Evolutionary conservation across 345 rosid genomes (phyloP).

Genomic region (Camelina sativa): DNA sequence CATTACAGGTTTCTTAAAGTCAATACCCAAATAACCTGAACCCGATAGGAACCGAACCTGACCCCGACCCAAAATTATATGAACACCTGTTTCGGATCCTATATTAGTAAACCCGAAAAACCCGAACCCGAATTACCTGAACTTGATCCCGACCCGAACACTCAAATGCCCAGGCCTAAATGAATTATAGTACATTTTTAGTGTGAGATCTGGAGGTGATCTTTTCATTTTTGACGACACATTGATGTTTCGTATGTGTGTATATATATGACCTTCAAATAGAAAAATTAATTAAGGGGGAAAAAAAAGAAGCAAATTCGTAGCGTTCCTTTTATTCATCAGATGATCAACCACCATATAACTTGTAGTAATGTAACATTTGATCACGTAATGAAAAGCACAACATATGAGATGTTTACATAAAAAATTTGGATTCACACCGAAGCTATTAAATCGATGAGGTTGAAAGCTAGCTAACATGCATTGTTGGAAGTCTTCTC

Average conservation of each 20-base stretch:
- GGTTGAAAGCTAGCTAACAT: conserved; percentile 25
- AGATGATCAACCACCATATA: conserved; percentile 17
- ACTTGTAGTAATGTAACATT: background rate
- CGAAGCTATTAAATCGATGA: background rate
- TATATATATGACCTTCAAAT: background rate
- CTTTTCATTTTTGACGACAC: background rate
- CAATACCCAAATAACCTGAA: no score
- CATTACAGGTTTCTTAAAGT: no score
- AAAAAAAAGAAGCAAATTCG: background rate
- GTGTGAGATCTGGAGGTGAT: no score
- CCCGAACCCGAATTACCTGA: no score
- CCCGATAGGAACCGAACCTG: no score
- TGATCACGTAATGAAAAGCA: conserved; percentile 11
- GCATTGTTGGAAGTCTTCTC: conserved; percentile 40
- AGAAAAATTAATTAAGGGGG: background rate
- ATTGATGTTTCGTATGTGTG: background rate
- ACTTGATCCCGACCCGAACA: no score
- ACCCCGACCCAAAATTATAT: no score
- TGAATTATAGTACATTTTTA: no score
- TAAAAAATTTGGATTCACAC: conserved; percentile 4
- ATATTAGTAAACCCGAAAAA: no score
- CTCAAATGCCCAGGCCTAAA: no score
- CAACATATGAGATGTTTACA: conserved; percentile 14
- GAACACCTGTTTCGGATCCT: no score
- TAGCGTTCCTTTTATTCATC: conserved; percentile 4